Evolutionary conservation across 805 yeast genomes (phyloP), one percentile per base, ranked within the genome.

Genomic region (Zygoascus ofunaensis): DNA sequence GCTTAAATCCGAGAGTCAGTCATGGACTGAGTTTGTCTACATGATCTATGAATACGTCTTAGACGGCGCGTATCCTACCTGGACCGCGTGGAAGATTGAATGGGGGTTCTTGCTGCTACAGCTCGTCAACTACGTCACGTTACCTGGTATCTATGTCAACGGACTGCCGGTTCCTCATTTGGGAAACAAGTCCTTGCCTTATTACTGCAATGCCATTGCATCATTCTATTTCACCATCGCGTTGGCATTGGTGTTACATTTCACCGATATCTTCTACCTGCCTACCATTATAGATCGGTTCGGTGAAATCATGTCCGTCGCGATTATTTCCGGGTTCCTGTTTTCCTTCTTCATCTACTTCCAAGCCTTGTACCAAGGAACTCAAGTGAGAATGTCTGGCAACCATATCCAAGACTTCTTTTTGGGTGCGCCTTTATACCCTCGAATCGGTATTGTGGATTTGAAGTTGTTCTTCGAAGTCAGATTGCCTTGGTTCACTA

Each of bases 401-500:
- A 86, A 83, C 64, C 82, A 76, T 57, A 64, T 92, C 53, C 90
- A 87, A 60, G 98, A 92, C 64, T 71, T 87, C 58, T 92, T 92
- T 69, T 80, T 92, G 94, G 98, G 98, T 40, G 96, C 96, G 14
- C 94, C 97, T 35, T 76, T 92, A 62, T 92, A 92, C 65, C 98
- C 98, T 51, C 76, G 98, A 62, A 72, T 90, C 60, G 97, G 97
- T 35, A 81, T 80, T 55, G 73, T 90, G 56, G 98, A 92, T 66
- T 71, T 87, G 63, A 92, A 92, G 72, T 87, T 92, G 94, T 92
- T 92, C 65, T 90, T 87, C 62, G 98, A 92, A 66, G 97, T 92
- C 37, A 79, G 98, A 62, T 72, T 92, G 48, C 98, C 98, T 14
- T 92, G 98, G 98, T 92, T 80, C 69, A 85, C 87, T 12, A 67